phyloP scores from a whole-genome alignment of 352 stramenopile species.

The Pythium phragmiticola region DNA sequence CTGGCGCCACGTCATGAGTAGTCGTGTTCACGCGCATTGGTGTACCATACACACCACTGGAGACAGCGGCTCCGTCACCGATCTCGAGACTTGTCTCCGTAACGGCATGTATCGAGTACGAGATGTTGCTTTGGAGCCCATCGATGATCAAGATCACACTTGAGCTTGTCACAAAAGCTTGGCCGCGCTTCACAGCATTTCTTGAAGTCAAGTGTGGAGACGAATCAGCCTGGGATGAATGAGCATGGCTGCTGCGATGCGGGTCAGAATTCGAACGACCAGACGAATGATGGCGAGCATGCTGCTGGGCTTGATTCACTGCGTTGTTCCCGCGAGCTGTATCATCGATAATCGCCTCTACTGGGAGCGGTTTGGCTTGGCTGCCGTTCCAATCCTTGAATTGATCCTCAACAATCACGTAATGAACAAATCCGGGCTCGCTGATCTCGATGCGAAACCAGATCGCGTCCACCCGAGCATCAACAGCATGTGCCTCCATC shows the following conservation, averaged over 20 bases:
- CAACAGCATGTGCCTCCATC: conserved; percentile 24
- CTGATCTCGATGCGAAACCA: conserved; percentile 25
- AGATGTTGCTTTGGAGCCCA: conserved; percentile 43
- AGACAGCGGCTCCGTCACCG: background rate
- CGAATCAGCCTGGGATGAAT: background rate
- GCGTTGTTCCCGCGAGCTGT: background rate
- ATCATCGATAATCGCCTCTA: conserved; percentile 15
- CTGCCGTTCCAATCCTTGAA: background rate
- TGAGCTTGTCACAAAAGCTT: background rate
- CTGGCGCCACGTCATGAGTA: conserved; percentile 57
- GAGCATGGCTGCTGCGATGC: background rate
- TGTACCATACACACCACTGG: conserved; percentile 49
- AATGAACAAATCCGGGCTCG: conserved; percentile 47
- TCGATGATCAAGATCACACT: conserved; percentile 25
- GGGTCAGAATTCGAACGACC: background rate
- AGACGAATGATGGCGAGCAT: conserved; percentile 17
- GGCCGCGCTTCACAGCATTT: conserved; percentile 14
- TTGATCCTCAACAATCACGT: conserved; percentile 26
- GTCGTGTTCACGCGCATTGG: conserved; percentile 33
- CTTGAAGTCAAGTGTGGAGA: background rate
- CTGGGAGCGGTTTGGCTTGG: background rate
- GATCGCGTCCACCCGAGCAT: conserved; percentile 39
- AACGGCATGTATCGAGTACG: conserved; percentile 21
- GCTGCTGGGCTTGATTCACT: conserved; percentile 4
- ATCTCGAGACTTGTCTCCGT: conserved; percentile 9